phyloP scores from a whole-genome alignment of 140 eudicot species.

The Oenanthe javanica region DNA sequence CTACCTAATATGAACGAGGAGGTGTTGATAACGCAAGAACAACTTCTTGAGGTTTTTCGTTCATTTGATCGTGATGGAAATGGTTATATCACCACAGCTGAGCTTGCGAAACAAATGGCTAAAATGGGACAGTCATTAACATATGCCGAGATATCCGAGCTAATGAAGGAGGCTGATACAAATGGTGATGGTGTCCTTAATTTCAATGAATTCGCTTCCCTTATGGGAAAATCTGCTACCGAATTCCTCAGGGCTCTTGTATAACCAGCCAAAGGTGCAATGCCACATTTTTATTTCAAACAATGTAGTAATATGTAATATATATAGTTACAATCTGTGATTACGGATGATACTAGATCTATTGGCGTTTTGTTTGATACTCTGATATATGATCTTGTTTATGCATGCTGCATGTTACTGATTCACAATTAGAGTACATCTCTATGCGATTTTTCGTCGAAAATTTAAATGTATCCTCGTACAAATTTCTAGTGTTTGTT shows the following conservation, averaged over 20 bases:
- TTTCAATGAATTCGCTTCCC: slow-evolving; percentile 60
- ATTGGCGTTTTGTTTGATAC: background rate
- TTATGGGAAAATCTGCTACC: slow-evolving; percentile 71
- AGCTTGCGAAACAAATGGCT: slow-evolving; percentile 87
- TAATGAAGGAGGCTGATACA: slow-evolving; percentile 82
- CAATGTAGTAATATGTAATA: background rate
- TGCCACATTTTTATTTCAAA: background rate
- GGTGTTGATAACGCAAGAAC: slow-evolving; percentile 63
- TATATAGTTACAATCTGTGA: background rate
- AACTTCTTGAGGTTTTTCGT: slow-evolving; percentile 64
- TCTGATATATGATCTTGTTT: background rate
- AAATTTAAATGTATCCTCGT: background rate
- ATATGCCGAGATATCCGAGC: slow-evolving; percentile 60
- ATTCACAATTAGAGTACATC: background rate
- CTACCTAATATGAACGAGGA: slow-evolving; percentile 51
- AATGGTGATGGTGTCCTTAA: slow-evolving; percentile 92
- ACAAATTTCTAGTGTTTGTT: background rate
- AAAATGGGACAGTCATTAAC: slow-evolving; percentile 82
- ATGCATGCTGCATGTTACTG: background rate
- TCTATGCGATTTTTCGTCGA: background rate
- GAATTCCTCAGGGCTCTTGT: slow-evolving; percentile 37
- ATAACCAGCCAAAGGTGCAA: background rate
- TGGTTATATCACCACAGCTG: slow-evolving; percentile 82
- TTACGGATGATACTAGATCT: background rate
- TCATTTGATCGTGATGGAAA: slow-evolving; percentile 78